phyloP scores from a whole-genome alignment of 2,329 filamentous ascomycete species.

The Gyromitra esculenta region DNA sequence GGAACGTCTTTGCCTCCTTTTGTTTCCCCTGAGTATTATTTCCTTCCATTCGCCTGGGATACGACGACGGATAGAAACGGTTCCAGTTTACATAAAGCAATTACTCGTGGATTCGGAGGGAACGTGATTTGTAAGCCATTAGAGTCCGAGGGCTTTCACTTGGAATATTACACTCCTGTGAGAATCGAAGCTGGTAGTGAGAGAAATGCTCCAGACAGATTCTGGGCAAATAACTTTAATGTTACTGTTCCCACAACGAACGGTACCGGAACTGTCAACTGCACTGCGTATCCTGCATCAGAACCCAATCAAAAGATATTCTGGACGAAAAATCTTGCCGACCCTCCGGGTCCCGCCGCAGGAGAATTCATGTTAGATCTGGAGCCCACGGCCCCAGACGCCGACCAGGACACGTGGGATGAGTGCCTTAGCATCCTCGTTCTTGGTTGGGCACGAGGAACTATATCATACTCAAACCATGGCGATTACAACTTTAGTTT shows the following conservation, averaged over 20 bases:
- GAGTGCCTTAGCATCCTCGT: constrained; percentile 47
- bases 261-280: constrained; percentile 1
- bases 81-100: constrained; percentile 50
- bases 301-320: neutral
- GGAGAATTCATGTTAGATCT: constrained; percentile 24
- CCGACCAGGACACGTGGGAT: constrained; percentile 19
- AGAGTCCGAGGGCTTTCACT: constrained; percentile 27
- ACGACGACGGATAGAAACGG: neutral
- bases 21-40: constrained; percentile 63
- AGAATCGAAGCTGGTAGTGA: neutral
- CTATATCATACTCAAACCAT: constrained; percentile 7
- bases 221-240: constrained; percentile 28
- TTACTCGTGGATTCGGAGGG: constrained; percentile 60
- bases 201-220: neutral
- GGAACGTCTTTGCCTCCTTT: constrained; percentile 65
- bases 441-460: constrained; percentile 26
- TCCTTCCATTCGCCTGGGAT: constrained; percentile 62
- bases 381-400: neutral
- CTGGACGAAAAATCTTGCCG: constrained; percentile 21
- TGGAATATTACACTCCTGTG: constrained; percentile 14
- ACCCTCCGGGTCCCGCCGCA: neutral
- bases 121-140: constrained; percentile 59
- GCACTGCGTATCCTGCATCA: constrained; percentile 17
- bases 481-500: constrained; percentile 27
- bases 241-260: constrained; percentile 28